These are phyloP conservation scores for Phoenix dactylifera DNA, from an alignment of 176 grass and related monocot genomes.

Conservation along the genomic window DNA sequence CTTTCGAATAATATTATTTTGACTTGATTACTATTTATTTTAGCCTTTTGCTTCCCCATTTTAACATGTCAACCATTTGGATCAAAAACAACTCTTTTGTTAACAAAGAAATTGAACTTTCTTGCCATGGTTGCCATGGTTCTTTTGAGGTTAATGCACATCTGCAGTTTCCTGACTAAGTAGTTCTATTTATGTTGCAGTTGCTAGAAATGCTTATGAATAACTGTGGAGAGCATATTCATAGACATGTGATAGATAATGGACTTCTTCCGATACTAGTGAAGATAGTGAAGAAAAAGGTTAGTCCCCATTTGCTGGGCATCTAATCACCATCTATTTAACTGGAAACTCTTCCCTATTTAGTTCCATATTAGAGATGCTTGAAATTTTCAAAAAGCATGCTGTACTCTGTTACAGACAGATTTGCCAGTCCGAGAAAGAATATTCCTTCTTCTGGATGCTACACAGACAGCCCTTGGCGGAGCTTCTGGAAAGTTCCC, in stretches of 20 bases:
- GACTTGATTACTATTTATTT: too few species aligned
- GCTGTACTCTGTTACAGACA: conserved; percentile 36
- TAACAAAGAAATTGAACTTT: conserved; percentile 1
- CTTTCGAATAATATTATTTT: too few species aligned
- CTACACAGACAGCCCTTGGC: conserved; percentile 83
- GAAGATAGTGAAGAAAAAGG: conserved; percentile 99
- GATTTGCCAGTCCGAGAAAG: conserved; percentile 88
- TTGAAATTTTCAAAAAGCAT: conserved; percentile 18
- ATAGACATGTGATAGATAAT: conserved; percentile 80
- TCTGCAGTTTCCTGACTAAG: not conserved
- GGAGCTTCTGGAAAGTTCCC: conserved; percentile 83
- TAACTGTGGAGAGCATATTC: conserved; percentile 89
- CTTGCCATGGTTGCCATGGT: not conserved
- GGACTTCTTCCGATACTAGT: conserved; percentile 72
- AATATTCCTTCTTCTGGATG: conserved; percentile 95
- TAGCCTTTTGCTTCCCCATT: too few species aligned
- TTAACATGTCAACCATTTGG: too few species aligned
- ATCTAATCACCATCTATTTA: not conserved
- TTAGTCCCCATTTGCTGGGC: conserved; percentile 11
- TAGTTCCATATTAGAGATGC: not conserved
- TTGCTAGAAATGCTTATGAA: conserved; percentile 96
- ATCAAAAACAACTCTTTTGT: too few species aligned
- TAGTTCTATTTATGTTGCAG: conserved; percentile 37
- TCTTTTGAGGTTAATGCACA: too few species aligned
- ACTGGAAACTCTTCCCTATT: too few species aligned